These are phyloP conservation scores for Fusarium sp. DNA, from an alignment of 2,329 filamentous ascomycete species.

Conservation along the genomic window DNA sequence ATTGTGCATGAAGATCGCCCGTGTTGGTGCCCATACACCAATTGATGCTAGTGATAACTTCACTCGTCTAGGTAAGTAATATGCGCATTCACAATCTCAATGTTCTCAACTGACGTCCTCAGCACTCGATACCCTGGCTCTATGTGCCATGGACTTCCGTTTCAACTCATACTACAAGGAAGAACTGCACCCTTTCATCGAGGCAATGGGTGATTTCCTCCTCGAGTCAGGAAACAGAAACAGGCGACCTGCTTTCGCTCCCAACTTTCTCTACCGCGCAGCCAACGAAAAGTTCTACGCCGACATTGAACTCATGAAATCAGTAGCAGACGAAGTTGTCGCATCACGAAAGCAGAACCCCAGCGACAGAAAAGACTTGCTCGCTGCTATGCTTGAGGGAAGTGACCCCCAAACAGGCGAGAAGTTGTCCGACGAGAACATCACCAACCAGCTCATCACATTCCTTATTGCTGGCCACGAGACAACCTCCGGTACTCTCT, in stretches of 20 bases:
- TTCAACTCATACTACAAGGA: slow-evolving; percentile 81
- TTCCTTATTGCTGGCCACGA: slow-evolving; percentile 79
- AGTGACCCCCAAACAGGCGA: slow-evolving; percentile 74
- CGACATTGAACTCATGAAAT: slow-evolving; percentile 66
- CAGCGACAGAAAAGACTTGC: slow-evolving; percentile 70
- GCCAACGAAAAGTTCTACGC: slow-evolving; percentile 62
- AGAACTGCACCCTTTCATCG: slow-evolving; percentile 75
- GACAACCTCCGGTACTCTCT: slow-evolving; percentile 74
- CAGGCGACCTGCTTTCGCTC: slow-evolving; percentile 58
- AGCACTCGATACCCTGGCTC: slow-evolving; percentile 76
- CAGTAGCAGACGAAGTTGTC: slow-evolving; percentile 69
- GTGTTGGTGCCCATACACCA: slow-evolving; percentile 66
- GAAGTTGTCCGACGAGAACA: slow-evolving; percentile 69
- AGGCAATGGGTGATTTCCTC: slow-evolving; percentile 74
- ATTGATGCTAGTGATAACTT: slow-evolving; percentile 75
- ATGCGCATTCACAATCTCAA: no score
- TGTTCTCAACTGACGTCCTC: background rate
- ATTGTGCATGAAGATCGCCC: slow-evolving; percentile 74
- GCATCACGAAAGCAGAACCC: slow-evolving; percentile 66
- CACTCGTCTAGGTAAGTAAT: slow-evolving; percentile 64
- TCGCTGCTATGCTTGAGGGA: slow-evolving; percentile 76
- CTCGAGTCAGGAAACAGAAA: slow-evolving; percentile 64
- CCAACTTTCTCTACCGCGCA: slow-evolving; percentile 60
- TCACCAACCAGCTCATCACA: slow-evolving; percentile 77
- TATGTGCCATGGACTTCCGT: slow-evolving; percentile 77